Conservation (phyloP, 2,329 filamentous ascomycete species). For the Leptographium wingfieldii region DNA sequence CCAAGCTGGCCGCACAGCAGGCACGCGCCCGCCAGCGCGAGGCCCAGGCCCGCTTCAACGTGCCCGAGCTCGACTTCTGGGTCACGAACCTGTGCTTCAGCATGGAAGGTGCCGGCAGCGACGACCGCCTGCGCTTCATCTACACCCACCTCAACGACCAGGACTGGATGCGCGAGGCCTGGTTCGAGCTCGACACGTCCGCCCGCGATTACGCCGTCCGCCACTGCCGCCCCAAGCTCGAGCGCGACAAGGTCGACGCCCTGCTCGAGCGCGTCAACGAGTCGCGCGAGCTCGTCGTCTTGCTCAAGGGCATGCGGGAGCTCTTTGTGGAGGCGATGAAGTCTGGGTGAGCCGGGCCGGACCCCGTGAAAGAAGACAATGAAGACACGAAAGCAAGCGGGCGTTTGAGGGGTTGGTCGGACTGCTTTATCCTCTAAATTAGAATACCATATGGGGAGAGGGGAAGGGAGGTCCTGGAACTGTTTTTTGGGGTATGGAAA, state of each 20-base stretch:
- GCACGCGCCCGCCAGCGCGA: slow-evolving; percentile 64
- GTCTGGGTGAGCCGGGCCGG: slow-evolving; percentile 21
- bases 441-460: neutral
- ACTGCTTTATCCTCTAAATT: neutral
- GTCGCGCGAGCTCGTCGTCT: slow-evolving; percentile 54
- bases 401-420: neutral
- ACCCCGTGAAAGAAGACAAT: neutral
- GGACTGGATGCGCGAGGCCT: slow-evolving; percentile 79
- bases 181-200: slow-evolving; percentile 81
- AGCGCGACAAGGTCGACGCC: slow-evolving; percentile 62
- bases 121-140: slow-evolving; percentile 79
- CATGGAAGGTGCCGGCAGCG: slow-evolving; percentile 77
- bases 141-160: slow-evolving; percentile 79
- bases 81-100: slow-evolving; percentile 76
- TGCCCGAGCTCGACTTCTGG: slow-evolving; percentile 93
- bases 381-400: neutral
- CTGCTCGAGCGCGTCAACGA: slow-evolving; percentile 75
- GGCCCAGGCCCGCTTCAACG: slow-evolving; percentile 75
- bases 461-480: neutral
- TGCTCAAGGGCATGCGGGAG: slow-evolving; percentile 74
- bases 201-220: slow-evolving; percentile 75
- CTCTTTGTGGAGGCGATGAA: slow-evolving; percentile 59
- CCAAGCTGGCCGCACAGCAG: slow-evolving; percentile 56
- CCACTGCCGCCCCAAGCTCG: slow-evolving; percentile 70
- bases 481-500: neutral